Conservation (phyloP, 176 grass and related monocot species). For the Zizania latifolia region DNA sequence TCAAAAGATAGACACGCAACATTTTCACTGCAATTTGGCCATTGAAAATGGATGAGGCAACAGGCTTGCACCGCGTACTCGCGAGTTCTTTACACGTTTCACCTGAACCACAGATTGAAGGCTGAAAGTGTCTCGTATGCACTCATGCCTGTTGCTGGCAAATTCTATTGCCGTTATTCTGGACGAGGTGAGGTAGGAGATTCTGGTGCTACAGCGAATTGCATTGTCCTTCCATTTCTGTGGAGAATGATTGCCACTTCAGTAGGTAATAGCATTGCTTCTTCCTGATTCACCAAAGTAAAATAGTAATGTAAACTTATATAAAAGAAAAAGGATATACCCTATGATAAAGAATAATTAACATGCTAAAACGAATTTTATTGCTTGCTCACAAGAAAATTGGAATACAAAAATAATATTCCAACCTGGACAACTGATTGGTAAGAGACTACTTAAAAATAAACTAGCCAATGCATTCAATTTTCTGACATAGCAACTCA, state of each 20-base stretch:
- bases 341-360: not conserved
- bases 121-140: not conserved
- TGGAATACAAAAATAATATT: not conserved
- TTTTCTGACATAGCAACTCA: not conserved
- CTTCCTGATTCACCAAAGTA: constrained; percentile 41
- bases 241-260: constrained; percentile 79
- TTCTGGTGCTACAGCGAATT: constrained; percentile 54
- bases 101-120: constrained; percentile 4
- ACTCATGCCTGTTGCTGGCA: not conserved
- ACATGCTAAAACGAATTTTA: not conserved
- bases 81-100: not conserved
- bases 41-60: not conserved
- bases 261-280: constrained; percentile 48
- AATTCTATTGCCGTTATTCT: constrained; percentile 44
- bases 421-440: not conserved
- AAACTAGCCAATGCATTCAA: not conserved
- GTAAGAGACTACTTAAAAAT: not conserved
- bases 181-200: constrained; percentile 33
- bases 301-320: not conserved
- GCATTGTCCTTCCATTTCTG: constrained; percentile 45
- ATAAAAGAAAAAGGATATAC: not conserved
- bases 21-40: constrained; percentile 8
- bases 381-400: not conserved
- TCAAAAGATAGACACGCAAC: not conserved
- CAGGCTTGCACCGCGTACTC: not conserved